Evolutionary conservation across 106 monocot species (phyloP), one percentile per base, ranked within the genome.

Genomic region (Vanilla planifolia): DNA sequence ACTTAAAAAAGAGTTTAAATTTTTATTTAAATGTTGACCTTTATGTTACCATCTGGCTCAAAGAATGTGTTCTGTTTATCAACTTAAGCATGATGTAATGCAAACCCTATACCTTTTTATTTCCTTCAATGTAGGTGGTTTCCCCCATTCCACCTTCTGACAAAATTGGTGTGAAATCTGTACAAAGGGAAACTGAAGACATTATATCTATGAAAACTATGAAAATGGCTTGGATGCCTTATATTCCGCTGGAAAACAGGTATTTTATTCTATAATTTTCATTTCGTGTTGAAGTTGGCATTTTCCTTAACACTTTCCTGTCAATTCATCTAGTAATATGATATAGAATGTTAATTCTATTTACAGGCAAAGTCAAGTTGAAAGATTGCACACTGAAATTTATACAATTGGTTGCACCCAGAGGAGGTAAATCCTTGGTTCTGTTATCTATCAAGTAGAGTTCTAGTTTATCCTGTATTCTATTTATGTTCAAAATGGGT

Each of bases 171-270:
- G 68, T 99, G 65, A 99, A 85, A 70, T 99, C 98, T 37, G 73
- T 99, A 23, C 92, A 92, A 67, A 79, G 85, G 61, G 88, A 79
- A 32, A 79, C 77, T 3, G 98, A 99, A 71, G 92, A 99, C n/a
- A 92, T 99, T 60, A 62, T 92, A 62, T 92, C 98, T 3, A 99
- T 99, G 98, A 88, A 88, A 68, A 68, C 79, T 51, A 99, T 99
- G 98, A 92, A 99, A 71, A 88, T 99, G 88, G 79, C 68, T 50
- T 99, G 98, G 98, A 74, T 92, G 26, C 92, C 98, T 33, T 99
- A 99, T 64, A 79, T 99, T 72, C 98, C 98, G 16, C 33, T 92
- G 41, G 92, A 85, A 48, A 37, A 82, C 36, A 74, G 98, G 98
- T 92, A 71, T n/a, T 14, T 66, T 2, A 34, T 63, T 20, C 52